Evolutionary conservation across 805 yeast genomes (phyloP), one percentile per base, ranked within the genome.

Genomic region (Sugiyamaella mastotermitis): DNA sequence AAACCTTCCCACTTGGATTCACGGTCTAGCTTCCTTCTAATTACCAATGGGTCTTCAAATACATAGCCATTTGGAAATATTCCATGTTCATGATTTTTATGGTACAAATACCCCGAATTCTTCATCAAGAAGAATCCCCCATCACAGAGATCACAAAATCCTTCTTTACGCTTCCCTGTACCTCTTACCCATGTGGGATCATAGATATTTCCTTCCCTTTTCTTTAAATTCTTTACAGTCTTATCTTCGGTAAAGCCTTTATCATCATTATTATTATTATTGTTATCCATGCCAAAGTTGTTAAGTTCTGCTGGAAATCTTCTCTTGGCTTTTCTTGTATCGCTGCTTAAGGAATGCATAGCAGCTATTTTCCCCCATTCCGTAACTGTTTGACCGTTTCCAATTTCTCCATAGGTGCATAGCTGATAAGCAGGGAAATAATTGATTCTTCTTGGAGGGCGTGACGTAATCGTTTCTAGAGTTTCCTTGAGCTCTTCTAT

Each of bases 51-150:
- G 23, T 50, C 54, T 30, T 50, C 54, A 28, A 50, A 47, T 3
- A 50, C 42, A 22, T 41, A 16, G 7, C 51, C 50, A 17, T 42
- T 48, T 25, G 54, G 53, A 35, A 47, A 47, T 10, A 48, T 42
- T 19, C 54, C 54, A 25, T 50, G 54, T 34, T 48, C 54, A 33
- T 48, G 49, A 39, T 50, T 48, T 31, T 49, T 44, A 35, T 50
- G 54, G 28, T 50, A 50, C 16, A 50, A 40, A 26, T 50, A 50
- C 4, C 51, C 51, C 14, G 46, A 39, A 38, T 48, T 48, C 31
- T 50, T 50, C 46, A 49, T 45, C 16, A 38, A 31, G 29, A 30
- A 36, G 33, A 27, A 49, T 11, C 22, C 21, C 2, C 50, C 48
- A 9, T 47, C 48, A 35, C 54, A 50, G 31, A 46, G 43, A 21